Evolutionary conservation across 495 filamentous ascomycete genomes (phyloP).

Genomic region (Xylona heveae): DNA sequence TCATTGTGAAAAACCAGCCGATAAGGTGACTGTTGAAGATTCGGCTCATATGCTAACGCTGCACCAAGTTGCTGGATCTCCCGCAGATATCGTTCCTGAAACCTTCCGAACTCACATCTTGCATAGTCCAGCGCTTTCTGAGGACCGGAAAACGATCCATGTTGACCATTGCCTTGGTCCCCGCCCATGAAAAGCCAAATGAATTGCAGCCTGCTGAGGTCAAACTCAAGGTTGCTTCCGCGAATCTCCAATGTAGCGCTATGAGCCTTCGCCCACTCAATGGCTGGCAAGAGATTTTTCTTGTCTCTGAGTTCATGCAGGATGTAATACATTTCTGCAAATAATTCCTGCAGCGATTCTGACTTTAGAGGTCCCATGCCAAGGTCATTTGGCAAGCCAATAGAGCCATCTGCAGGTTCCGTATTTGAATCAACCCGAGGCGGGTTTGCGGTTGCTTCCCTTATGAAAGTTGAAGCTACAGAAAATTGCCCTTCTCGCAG

Average conservation of each 20-base stretch:
- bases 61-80: conserved; percentile 61
- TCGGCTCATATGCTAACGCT: conserved; percentile 56
- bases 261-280: conserved; percentile 62
- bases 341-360: conserved; percentile 49
- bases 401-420: neutral
- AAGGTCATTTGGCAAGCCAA: conserved; percentile 12
- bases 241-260: conserved; percentile 48
- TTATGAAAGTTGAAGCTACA: conserved; percentile 64
- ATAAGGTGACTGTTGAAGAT: conserved; percentile 54
- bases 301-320: conserved; percentile 48
- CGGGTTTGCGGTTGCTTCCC: conserved; percentile 28
- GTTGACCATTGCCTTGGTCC: conserved; percentile 10
- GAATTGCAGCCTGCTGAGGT: conserved; percentile 71
- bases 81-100: conserved; percentile 42
- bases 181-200: conserved; percentile 52
- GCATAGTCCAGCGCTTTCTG: conserved; percentile 54
- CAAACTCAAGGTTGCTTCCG: conserved; percentile 87
- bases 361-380: conserved; percentile 38
- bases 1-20: conserved; percentile 46
- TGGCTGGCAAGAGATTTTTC: conserved; percentile 59
- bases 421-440: conserved; percentile 13
- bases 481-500: conserved; percentile 83
- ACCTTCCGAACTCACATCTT: conserved; percentile 36
- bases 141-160: conserved; percentile 16
- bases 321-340: conserved; percentile 78